Percentiles rank a stretch among this genome's conserved stretches.
Conservation (phyloP, 116 monocot genomes). For the Phalaenopsis hybrid region DNA sequence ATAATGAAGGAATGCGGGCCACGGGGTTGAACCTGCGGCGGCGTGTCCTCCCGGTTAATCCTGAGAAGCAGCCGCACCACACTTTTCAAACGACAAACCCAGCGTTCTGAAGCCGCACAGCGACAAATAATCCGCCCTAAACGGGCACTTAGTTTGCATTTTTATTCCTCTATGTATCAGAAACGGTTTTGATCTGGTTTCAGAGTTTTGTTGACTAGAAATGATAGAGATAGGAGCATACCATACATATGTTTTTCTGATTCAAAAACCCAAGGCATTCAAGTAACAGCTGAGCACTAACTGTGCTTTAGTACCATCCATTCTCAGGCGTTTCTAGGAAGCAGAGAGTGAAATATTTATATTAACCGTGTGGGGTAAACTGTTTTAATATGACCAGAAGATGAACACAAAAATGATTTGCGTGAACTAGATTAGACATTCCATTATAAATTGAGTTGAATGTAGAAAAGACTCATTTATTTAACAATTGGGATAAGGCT, state of each 20-base stretch:
- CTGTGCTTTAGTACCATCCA: background rate
- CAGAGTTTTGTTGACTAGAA: background rate
- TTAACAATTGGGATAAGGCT: conserved; percentile 3
- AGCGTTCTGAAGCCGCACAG: too few species aligned
- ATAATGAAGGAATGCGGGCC: too few species aligned
- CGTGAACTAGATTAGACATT: background rate
- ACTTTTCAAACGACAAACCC: too few species aligned
- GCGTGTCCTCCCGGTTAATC: too few species aligned
- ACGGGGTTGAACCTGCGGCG: too few species aligned
- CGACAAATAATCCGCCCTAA: too few species aligned
- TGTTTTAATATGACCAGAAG: background rate
- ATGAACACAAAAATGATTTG: background rate
- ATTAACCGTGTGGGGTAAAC: background rate
- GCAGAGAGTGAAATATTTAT: background rate
- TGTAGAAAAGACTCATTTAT: background rate
- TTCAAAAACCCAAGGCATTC: background rate
- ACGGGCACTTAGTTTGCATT: too few species aligned
- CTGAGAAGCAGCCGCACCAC: too few species aligned
- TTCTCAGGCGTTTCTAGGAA: background rate
- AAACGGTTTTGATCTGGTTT: too few species aligned
- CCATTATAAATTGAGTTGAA: background rate
- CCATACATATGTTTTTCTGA: background rate
- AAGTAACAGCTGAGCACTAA: background rate
- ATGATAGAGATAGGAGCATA: background rate
- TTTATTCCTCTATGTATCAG: too few species aligned